phyloP scores from a whole-genome alignment of 2,329 filamentous ascomycete genomes.

The Beauveria medogensis region DNA sequence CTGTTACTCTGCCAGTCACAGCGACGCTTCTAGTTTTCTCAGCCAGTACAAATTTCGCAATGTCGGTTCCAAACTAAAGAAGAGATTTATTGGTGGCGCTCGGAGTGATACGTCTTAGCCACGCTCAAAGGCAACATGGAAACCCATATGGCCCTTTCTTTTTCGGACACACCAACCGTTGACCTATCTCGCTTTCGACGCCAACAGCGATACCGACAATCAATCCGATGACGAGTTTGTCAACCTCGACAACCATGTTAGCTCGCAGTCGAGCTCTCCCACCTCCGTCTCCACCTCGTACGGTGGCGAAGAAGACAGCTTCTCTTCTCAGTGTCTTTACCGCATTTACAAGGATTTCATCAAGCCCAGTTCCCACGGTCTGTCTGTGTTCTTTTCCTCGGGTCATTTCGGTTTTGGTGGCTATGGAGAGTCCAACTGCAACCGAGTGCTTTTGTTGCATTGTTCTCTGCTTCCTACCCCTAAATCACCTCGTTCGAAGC shows the following conservation, averaged over 20 bases:
- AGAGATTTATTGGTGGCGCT: not conserved
- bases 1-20: slow-evolving; percentile 5
- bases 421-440: slow-evolving; percentile 14
- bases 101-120: not conserved
- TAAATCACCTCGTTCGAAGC: slow-evolving; percentile 43
- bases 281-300: slow-evolving; percentile 45
- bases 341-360: slow-evolving; percentile 48
- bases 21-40: slow-evolving; percentile 1
- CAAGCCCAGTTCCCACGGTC: slow-evolving; percentile 44
- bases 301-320: slow-evolving; percentile 41
- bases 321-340: slow-evolving; percentile 13
- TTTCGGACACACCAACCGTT: slow-evolving; percentile 10
- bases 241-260: slow-evolving; percentile 9
- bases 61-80: not conserved
- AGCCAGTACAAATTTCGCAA: not conserved
- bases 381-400: slow-evolving; percentile 39
- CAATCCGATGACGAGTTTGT: slow-evolving; percentile 6
- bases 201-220: slow-evolving; percentile 1
- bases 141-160: slow-evolving; percentile 4
- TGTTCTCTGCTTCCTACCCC: slow-evolving; percentile 32
- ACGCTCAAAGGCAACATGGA: slow-evolving; percentile 13
- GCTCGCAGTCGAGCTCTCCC: not conserved
- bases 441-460: slow-evolving; percentile 25
- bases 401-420: slow-evolving; percentile 16
- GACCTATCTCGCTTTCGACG: slow-evolving; percentile 2